phyloP scores from a whole-genome alignment of 2,329 filamentous ascomycete genomes.

The Ceratocystis variospora region DNA sequence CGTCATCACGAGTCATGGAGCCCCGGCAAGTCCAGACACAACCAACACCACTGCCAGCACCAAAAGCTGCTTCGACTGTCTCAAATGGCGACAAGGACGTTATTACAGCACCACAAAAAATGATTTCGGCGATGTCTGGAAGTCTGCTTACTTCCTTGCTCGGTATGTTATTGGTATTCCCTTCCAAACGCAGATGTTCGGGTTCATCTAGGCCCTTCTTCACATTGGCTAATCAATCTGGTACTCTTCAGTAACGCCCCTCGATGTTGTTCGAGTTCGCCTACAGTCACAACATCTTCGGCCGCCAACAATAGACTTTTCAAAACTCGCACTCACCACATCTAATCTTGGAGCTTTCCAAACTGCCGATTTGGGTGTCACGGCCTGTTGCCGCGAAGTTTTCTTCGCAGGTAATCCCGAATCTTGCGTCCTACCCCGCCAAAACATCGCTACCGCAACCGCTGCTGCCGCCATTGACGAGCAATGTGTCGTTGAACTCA shows the following conservation, averaged over 20 bases:
- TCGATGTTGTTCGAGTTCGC: constrained; percentile 92
- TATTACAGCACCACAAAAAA: constrained; percentile 76
- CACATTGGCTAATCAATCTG: not conserved
- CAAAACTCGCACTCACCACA: constrained; percentile 42
- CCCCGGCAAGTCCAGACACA: not conserved
- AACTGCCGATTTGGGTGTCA: constrained; percentile 71
- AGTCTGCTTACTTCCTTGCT: constrained; percentile 81
- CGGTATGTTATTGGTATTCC: constrained; percentile 39
- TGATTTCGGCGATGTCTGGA: constrained; percentile 84
- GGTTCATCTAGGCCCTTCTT: not conserved
- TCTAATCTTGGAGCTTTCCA: constrained; percentile 51
- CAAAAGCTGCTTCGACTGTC: not conserved
- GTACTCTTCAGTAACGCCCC: constrained; percentile 60
- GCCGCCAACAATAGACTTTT: constrained; percentile 38
- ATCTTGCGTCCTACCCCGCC: constrained; percentile 61
- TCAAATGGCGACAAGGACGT: constrained; percentile 35
- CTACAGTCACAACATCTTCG: constrained; percentile 65
- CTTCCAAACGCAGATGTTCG: not conserved
- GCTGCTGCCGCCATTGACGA: constrained; percentile 33
- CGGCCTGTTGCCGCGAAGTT: constrained; percentile 88
- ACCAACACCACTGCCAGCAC: not conserved
- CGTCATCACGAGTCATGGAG: constrained; percentile 2
- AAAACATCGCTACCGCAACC: constrained; percentile 27
- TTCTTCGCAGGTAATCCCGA: constrained; percentile 86
- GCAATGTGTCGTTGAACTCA: constrained; percentile 78